Conservation (phyloP, 2,329 filamentous ascomycete genomes). For the Berkeleyomyces basicola region DNA sequence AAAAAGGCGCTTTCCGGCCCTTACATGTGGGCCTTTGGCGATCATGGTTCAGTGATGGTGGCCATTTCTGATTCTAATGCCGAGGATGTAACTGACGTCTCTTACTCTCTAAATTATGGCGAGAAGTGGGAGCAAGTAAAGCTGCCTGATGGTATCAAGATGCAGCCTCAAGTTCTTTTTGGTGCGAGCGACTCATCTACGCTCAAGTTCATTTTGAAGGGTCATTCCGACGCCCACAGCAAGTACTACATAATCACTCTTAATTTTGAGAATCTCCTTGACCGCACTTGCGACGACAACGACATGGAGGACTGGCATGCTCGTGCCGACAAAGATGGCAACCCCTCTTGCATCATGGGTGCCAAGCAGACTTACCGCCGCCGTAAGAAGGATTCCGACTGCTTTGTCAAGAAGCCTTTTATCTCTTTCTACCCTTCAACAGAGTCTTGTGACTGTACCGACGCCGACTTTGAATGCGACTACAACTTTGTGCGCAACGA, state of each 20-base stretch:
- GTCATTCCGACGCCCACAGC: conserved; percentile 33
- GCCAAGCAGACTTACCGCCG: conserved; percentile 77
- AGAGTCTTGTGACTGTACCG: conserved; percentile 64
- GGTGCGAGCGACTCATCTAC: conserved; percentile 88
- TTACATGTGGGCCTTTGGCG: conserved; percentile 93
- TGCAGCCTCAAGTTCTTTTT: conserved; percentile 59
- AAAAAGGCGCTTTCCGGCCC: conserved; percentile 55
- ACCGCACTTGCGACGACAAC: conserved; percentile 56
- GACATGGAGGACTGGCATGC: conserved; percentile 87
- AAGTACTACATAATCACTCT: conserved; percentile 54
- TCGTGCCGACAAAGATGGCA: conserved; percentile 59
- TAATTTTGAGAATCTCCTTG: conserved; percentile 69
- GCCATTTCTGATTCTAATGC: conserved; percentile 60
- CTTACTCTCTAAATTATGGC: conserved; percentile 80
- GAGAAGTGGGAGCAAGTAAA: conserved; percentile 61
- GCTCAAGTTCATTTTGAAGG: conserved; percentile 73
- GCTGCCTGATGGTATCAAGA: conserved; percentile 47
- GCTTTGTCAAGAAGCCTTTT: conserved; percentile 77
- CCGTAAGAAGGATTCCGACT: conserved; percentile 74
- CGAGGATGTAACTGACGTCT: conserved; percentile 39
- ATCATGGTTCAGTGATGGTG: conserved; percentile 75
- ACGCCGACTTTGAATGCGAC: conserved; percentile 86
- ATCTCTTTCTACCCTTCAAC: conserved; percentile 55
- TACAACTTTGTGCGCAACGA: conserved; percentile 70
- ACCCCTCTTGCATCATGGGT: conserved; percentile 86